Conservation (phyloP, 2,329 filamentous ascomycete species). For the Xylaria sp. region DNA sequence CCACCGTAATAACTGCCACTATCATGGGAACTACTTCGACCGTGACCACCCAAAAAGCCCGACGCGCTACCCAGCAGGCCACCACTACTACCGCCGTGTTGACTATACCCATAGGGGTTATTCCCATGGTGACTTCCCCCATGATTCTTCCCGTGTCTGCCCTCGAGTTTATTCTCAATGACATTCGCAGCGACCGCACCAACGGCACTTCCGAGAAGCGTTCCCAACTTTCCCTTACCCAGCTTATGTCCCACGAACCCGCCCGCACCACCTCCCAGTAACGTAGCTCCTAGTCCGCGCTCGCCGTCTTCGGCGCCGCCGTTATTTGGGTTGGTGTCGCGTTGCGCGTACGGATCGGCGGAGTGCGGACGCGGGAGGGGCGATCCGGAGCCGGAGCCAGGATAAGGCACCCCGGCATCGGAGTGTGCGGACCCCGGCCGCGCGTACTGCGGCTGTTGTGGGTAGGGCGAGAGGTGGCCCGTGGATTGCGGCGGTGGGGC, state of each 20-base stretch:
- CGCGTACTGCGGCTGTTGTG: conserved; percentile 41
- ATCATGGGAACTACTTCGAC: conserved; percentile 26
- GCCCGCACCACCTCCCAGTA: conserved; percentile 63
- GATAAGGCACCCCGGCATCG: conserved; percentile 25
- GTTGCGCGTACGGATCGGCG: conserved; percentile 39
- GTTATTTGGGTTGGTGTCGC: conserved; percentile 29
- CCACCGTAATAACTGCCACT: conserved; percentile 32
- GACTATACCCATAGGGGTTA: conserved; percentile 12
- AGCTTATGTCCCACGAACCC: conserved; percentile 64
- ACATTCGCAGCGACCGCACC: conserved; percentile 66
- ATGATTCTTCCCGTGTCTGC: conserved; percentile 47
- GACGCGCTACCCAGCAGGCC: conserved; percentile 39
- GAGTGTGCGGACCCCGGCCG: conserved; percentile 47
- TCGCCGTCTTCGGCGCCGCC: conserved; percentile 55
- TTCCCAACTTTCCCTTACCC: conserved; percentile 63
- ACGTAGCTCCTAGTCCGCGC: conserved; percentile 63
- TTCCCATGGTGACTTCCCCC: not conserved
- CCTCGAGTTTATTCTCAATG: conserved; percentile 57
- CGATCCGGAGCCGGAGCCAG: conserved; percentile 22
- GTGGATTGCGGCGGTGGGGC: conserved; percentile 38
- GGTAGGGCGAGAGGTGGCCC: conserved; percentile 41
- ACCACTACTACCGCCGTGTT: conserved; percentile 32
- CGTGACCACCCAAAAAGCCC: conserved; percentile 33
- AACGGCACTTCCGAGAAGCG: conserved; percentile 61
- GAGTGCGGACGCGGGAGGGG: conserved; percentile 44